phyloP scores from a whole-genome alignment of 306 rosid genomes.

The Quercus aquifolioides region DNA sequence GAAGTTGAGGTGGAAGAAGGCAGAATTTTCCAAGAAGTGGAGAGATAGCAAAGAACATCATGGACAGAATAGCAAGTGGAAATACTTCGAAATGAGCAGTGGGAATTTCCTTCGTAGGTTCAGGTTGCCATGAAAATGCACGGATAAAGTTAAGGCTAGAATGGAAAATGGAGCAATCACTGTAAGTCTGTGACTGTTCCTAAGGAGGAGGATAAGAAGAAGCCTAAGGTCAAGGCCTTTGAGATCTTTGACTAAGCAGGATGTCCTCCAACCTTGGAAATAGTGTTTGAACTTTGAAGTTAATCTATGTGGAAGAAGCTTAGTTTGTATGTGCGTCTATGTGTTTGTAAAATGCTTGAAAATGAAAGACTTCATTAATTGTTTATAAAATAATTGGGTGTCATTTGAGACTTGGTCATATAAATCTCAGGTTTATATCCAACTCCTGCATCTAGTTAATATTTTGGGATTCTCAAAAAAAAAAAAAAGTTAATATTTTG shows the following conservation, averaged over 20 bases:
- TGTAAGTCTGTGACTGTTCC: constrained; percentile 1
- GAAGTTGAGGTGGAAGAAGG: constrained; percentile 18
- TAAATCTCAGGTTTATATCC: background rate
- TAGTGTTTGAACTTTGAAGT: background rate
- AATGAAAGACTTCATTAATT: background rate
- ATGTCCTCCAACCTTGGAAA: background rate
- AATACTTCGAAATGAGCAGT: constrained; percentile 6
- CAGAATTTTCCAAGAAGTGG: constrained; percentile 12
- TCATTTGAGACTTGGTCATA: background rate
- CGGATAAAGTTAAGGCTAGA: constrained; percentile 17
- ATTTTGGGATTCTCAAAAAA: too few species aligned
- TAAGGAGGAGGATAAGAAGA: constrained; percentile 9
- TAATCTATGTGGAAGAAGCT: background rate
- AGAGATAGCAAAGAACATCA: constrained; percentile 6
- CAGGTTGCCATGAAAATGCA: constrained; percentile 20
- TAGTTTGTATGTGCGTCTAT: background rate
- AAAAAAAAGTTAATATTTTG: background rate
- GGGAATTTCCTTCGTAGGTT: constrained; percentile 14
- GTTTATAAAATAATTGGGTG: background rate
- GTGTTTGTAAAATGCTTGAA: background rate
- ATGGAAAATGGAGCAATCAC: constrained; percentile 13
- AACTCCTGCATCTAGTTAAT: background rate
- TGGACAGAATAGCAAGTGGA: constrained; percentile 12
- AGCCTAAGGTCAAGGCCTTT: constrained; percentile 7
- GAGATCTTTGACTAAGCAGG: constrained; percentile 3